These are phyloP conservation scores for Ceratocystiopsis sp. DNA, from an alignment of 2,329 filamentous ascomycete genomes.

Conservation along the genomic window DNA sequence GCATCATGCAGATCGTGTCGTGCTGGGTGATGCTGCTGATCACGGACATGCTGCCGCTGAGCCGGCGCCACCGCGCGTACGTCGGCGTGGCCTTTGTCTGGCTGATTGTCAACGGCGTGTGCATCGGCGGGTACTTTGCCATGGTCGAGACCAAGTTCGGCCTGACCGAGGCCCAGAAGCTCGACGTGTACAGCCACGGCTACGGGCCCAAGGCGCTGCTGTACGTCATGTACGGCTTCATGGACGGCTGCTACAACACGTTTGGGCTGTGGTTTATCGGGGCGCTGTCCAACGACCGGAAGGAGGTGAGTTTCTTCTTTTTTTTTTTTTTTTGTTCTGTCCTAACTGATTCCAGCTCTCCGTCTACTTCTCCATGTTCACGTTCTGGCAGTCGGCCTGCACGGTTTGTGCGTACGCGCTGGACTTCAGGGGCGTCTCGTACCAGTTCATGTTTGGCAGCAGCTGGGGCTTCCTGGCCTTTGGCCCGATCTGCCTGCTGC, in stretches of 20 bases:
- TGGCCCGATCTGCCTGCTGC: neutral
- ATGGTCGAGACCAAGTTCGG: conserved; percentile 1
- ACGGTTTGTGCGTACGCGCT: neutral
- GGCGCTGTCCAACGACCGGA: neutral
- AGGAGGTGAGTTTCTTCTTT: neutral
- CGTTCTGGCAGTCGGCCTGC: neutral
- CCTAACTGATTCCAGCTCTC: neutral
- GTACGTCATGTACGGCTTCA: conserved; percentile 1
- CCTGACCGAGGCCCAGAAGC: neutral
- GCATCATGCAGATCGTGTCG: neutral
- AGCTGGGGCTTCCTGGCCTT: neutral
- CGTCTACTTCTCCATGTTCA: conserved; percentile 1
- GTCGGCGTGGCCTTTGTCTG: neutral
- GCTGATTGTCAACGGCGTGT: neutral
- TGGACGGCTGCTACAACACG: neutral
- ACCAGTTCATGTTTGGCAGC: conserved; percentile 1
- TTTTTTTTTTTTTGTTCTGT: neutral
- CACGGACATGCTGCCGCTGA: neutral
- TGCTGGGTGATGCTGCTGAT: neutral
- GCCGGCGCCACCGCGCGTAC: neutral
- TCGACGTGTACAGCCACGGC: neutral
- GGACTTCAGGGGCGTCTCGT: neutral
- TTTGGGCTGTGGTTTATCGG: neutral
- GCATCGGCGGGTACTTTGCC: conserved; percentile 1
- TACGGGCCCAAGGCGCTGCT: neutral